A percentile compares a stretch with the other conserved stretches of the same genome.
Conservation (phyloP, 2,329 filamentous ascomycete species). For the Fusarium annulatum region DNA sequence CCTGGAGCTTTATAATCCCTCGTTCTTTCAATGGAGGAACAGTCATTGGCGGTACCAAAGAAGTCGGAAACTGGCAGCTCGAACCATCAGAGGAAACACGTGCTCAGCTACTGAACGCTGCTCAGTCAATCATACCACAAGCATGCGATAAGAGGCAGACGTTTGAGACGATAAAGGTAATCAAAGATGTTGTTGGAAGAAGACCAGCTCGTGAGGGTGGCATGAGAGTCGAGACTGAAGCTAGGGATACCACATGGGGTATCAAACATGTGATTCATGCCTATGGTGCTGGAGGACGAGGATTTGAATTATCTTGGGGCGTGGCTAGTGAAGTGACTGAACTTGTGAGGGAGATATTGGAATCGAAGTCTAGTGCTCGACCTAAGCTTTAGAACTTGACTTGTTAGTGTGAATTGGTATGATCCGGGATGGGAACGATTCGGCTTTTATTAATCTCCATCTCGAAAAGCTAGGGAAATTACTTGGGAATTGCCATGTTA, state of each 20-base stretch:
- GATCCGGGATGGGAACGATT: too few species aligned
- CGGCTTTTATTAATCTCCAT: too few species aligned
- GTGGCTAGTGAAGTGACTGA: conserved; percentile 61
- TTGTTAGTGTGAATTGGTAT: too few species aligned
- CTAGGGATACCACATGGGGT: conserved; percentile 4
- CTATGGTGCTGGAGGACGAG: conserved; percentile 70
- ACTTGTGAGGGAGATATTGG: conserved; percentile 24
- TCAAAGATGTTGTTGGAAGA: conserved; percentile 59
- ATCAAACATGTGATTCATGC: conserved; percentile 59
- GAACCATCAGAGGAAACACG: conserved; percentile 61
- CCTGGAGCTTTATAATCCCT: conserved; percentile 72
- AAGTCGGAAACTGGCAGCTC: conserved; percentile 66
- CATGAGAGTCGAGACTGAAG: conserved; percentile 54
- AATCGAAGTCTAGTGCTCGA: not conserved
- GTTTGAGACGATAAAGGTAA: conserved; percentile 42
- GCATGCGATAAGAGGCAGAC: not conserved
- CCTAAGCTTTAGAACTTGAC: conserved; percentile 12
- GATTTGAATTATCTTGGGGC: conserved; percentile 71
- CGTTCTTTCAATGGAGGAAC: conserved; percentile 71
- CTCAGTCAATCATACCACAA: conserved; percentile 24
- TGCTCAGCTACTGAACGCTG: conserved; percentile 39
- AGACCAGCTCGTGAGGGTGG: conserved; percentile 59
- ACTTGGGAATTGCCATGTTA: too few species aligned
- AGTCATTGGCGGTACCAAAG: conserved; percentile 74
- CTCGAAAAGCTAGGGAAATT: too few species aligned